Evolutionary conservation across 116 monocot species (phyloP).

Genomic region (Iris pallida): DNA sequence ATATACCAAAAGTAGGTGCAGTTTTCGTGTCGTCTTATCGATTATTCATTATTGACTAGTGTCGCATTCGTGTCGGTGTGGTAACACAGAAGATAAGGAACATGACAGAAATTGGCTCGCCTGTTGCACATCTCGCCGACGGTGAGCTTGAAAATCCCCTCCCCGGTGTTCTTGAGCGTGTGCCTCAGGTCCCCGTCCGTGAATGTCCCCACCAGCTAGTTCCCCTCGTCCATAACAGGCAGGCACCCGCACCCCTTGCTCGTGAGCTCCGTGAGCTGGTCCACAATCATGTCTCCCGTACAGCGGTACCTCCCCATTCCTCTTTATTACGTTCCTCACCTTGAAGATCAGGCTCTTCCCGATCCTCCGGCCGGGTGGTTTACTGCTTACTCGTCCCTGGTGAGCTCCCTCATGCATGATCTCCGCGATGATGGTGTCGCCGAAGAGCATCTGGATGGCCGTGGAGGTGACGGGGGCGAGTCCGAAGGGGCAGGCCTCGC

Average conservation of each 20-base stretch:
- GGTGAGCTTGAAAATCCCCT: constrained; percentile 69
- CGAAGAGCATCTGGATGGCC: constrained; percentile 79
- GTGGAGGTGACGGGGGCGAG: constrained; percentile 82
- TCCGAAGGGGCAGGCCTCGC: constrained; percentile 80
- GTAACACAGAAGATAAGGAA: no score
- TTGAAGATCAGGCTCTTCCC: constrained; percentile 80
- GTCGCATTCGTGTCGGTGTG: no score
- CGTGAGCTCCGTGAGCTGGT: constrained; percentile 65
- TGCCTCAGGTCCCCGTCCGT: constrained; percentile 77
- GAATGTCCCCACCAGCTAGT: constrained; percentile 74
- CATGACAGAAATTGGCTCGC: neutral
- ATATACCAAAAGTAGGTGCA: no score
- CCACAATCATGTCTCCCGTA: constrained; percentile 82
- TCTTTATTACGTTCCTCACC: constrained; percentile 87
- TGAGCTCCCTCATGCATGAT: constrained; percentile 54
- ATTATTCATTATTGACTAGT: no score
- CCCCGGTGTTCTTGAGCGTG: constrained; percentile 56
- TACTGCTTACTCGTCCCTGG: constrained; percentile 59
- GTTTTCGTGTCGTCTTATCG: no score
- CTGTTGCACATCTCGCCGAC: constrained; percentile 90
- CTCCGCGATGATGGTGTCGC: constrained; percentile 66
- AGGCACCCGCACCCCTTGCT: constrained; percentile 86
- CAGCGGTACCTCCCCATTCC: constrained; percentile 52
- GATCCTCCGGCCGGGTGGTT: constrained; percentile 73
- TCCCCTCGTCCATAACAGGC: constrained; percentile 49